A percentile compares a stretch with the other conserved stretches of the same genome.
Conservation (phyloP, 2,329 filamentous ascomycete species). For the Venturia carpophila region DNA sequence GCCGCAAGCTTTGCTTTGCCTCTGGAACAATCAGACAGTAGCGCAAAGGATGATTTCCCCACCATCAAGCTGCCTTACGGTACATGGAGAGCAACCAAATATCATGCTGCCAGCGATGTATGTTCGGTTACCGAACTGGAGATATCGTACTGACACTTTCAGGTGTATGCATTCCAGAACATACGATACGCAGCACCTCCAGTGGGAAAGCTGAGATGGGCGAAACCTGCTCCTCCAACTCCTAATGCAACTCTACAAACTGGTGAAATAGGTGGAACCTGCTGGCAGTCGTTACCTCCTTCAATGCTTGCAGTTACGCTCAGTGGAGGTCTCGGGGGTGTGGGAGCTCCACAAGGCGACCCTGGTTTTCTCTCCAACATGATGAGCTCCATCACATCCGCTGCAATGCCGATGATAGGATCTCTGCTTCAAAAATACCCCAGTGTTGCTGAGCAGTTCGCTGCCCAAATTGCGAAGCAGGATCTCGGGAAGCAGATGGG, state of each 20-base stretch:
- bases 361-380: background rate
- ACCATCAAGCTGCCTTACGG: conserved; percentile 18
- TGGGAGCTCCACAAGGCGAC: background rate
- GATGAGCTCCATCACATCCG: background rate
- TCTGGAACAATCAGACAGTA: background rate
- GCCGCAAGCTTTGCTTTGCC: background rate
- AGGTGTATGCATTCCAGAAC: conserved; percentile 20
- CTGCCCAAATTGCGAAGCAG: background rate
- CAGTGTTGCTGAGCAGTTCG: background rate
- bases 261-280: background rate
- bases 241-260: conserved; percentile 4
- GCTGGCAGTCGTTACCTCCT: conserved; percentile 6
- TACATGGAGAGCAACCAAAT: conserved; percentile 15
- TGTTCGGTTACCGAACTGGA: background rate
- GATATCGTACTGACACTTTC: background rate
- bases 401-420: background rate
- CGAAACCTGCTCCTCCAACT: conserved; percentile 19
- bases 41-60: conserved; percentile 6
- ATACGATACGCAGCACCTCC: conserved; percentile 30
- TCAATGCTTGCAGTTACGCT: conserved; percentile 3
- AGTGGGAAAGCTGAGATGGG: conserved; percentile 26
- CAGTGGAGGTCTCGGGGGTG: background rate
- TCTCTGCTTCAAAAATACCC: background rate
- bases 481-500: background rate
- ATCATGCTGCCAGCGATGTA: conserved; percentile 18